These are phyloP conservation scores for Mucor indicus DNA, from an alignment of 371 early-diverging fungal species.

Conservation along the genomic window DNA sequence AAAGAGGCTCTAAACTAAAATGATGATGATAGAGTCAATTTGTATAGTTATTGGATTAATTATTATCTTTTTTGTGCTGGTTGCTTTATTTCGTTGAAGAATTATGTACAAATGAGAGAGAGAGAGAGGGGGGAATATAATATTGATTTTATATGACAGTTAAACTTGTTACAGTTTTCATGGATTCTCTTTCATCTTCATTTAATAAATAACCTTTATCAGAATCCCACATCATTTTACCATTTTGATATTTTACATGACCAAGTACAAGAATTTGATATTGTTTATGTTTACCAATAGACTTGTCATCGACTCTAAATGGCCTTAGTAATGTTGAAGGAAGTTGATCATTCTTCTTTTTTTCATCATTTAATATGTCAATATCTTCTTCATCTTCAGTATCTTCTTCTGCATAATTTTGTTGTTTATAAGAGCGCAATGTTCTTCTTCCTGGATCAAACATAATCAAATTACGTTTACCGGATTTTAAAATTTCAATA, in stretches of 20 bases:
- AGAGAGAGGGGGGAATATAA: not conserved
- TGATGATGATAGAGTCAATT: slow-evolving; percentile 29
- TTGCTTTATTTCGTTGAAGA: slow-evolving; percentile 37
- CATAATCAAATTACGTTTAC: slow-evolving; percentile 53
- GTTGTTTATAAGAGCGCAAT: slow-evolving; percentile 23
- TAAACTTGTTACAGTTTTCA: slow-evolving; percentile 39
- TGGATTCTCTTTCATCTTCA: slow-evolving; percentile 31
- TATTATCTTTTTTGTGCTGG: slow-evolving; percentile 39
- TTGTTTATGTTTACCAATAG: slow-evolving; percentile 41
- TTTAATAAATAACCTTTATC: slow-evolving; percentile 28
- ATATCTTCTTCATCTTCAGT: slow-evolving; percentile 8
- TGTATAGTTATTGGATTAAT: slow-evolving; percentile 47
- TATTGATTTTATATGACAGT: slow-evolving; percentile 19
- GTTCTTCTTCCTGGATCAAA: slow-evolving; percentile 67
- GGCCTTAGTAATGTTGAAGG: slow-evolving; percentile 31
- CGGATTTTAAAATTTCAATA: slow-evolving; percentile 51
- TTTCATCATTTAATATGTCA: slow-evolving; percentile 4
- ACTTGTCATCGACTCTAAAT: slow-evolving; percentile 40
- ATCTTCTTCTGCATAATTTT: slow-evolving; percentile 1
- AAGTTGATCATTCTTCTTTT: slow-evolving; percentile 1
- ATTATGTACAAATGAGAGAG: no score
- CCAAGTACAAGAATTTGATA: slow-evolving; percentile 44
- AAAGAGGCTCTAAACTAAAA: no score
- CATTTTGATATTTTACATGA: slow-evolving; percentile 26
- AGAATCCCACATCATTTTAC: slow-evolving; percentile 26